Evolutionary conservation across 1,284 basidiomycete genomes (phyloP), one percentile per base, ranked within the genome.

Genomic region (Amylostereum chailletii): DNA sequence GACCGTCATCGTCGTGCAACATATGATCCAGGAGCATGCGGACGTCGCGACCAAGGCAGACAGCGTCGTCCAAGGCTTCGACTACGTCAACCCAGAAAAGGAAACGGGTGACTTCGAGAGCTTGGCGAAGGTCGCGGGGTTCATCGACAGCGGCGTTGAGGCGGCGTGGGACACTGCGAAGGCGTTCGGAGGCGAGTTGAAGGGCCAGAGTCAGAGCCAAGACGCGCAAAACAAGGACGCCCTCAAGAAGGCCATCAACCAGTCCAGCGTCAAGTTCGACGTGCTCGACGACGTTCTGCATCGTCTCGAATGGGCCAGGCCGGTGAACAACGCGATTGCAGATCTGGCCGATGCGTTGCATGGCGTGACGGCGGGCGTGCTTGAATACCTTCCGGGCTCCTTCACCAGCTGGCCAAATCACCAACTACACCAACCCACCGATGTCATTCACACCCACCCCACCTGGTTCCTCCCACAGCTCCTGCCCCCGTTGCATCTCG

Each of bases 271-370:
- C 8, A 37, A 46, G 19, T 32, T 55, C 19, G 34, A 31, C 5
- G 36, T 39, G 30, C 38, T 55, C 3, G 53, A 53, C 9, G 42
- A 50, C 19, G 45, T 40, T 2, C 50, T 48, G 51, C 50, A 55
- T 34, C 32, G 40, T 10, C 34, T 55, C 31, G 53, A 49, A 5
- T 55, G 53, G 51, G 51, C 51, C 2, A 33, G 51, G 2, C 45
- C 46, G 29, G 34, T 45, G 30, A 51, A 55, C 26, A 37, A 46
- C 9, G 38, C 53, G 2, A 29, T 51, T 27, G 42, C 41, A 5
- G 27, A 41, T 2, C 46, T 55, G 9, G 47, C 48, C 9, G 32
- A 34, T 3, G 46, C 46, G 19, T 32, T 55, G n/a, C 40, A 47
- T 9, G 19, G 46, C 3, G 39, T 47, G 6, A 47, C 53, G 3